phyloP scores from a whole-genome alignment of 192 early-diverging fungal genomes.

The Entophlyctis helioformis region DNA sequence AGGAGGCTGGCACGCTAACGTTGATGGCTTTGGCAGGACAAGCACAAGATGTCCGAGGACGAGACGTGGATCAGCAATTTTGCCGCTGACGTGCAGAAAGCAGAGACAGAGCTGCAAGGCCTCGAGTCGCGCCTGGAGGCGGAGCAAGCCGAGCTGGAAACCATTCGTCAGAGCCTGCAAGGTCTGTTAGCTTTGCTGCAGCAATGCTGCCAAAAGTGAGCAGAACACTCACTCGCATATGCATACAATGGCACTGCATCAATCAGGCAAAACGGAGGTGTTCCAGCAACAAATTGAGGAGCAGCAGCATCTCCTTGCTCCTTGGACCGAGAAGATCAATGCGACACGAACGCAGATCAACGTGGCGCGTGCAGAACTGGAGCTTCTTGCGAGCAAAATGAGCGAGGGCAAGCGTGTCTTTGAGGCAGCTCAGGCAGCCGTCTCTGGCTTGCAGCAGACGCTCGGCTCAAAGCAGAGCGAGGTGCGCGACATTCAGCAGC shows the following conservation, averaged over 20 bases:
- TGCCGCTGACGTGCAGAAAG: constrained; percentile 47
- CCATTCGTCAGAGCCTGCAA: constrained; percentile 65
- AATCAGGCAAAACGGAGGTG: constrained; percentile 78
- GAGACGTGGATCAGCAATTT: constrained; percentile 58
- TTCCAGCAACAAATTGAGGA: constrained; percentile 71
- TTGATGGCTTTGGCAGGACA: constrained; percentile 19
- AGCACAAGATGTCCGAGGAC: constrained; percentile 44
- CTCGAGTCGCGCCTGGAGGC: constrained; percentile 47
- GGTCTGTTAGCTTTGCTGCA: constrained; percentile 26
- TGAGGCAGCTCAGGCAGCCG: no score
- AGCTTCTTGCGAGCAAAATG: no score
- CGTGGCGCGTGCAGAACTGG: constrained; percentile 65
- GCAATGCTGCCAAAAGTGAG: no score
- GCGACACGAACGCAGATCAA: constrained; percentile 61
- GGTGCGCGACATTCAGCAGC: no score
- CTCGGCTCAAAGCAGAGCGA: no score
- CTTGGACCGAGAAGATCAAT: constrained; percentile 77
- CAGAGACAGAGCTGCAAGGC: constrained; percentile 41
- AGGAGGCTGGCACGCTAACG: no score
- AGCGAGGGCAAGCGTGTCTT: no score
- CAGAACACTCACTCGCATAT: no score
- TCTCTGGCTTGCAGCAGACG: no score
- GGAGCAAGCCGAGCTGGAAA: constrained; percentile 63
- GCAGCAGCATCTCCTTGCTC: constrained; percentile 72
- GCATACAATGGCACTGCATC: no score